Conservation (phyloP, 768 basidiomycete species). For the Serendipita vermifera region DNA sequence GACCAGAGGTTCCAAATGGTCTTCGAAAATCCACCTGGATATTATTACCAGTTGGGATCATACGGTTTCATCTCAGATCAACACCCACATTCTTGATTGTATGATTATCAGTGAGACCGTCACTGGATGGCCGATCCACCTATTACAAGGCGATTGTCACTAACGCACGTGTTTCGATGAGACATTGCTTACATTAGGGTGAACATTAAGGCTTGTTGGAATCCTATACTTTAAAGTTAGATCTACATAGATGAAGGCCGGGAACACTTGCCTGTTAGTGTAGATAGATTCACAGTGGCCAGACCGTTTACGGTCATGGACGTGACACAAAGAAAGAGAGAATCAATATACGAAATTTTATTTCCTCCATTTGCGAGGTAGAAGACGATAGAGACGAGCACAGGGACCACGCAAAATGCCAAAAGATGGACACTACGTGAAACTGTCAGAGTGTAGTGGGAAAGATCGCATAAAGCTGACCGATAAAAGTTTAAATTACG, state of each 20-base stretch:
- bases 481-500: constrained; percentile 50
- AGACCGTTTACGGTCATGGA: constrained; percentile 71
- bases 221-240: background rate
- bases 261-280: constrained; percentile 33
- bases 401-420: constrained; percentile 47
- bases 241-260: background rate
- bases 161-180: too few species aligned
- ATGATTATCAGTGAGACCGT: background rate
- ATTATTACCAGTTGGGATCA: background rate
- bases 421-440: constrained; percentile 8
- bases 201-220: background rate
- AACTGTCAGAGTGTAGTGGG: constrained; percentile 11
- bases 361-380: constrained; percentile 69
- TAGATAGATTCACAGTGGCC: constrained; percentile 53
- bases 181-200: background rate
- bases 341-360: constrained; percentile 62
- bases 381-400: constrained; percentile 66
- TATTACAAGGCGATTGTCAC: background rate
- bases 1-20: constrained; percentile 6
- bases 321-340: constrained; percentile 63
- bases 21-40: constrained; percentile 1
- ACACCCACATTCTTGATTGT: background rate
- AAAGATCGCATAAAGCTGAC: constrained; percentile 30
- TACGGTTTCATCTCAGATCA: too few species aligned
- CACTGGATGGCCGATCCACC: background rate